Conservation (phyloP, 371 early-diverging fungal species). For the Smittium mucronatum region DNA sequence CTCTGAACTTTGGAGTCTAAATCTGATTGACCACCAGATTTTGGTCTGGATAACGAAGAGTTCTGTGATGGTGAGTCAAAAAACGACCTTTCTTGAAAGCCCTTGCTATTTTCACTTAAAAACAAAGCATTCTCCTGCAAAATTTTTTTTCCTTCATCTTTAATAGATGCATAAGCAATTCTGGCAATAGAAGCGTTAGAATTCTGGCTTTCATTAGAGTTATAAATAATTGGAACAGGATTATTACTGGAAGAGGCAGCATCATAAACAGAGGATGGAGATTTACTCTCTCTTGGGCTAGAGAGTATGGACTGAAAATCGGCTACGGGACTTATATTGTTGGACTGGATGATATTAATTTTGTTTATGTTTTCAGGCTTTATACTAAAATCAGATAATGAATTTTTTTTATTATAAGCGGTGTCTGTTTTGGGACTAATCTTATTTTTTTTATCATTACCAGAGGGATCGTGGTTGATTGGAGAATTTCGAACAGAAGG, state of each 20-base stretch:
- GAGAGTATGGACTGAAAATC: background rate
- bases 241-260: background rate
- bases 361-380: background rate
- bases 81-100: too few relatives aligned
- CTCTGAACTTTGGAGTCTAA: background rate
- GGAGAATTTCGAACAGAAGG: too few relatives aligned
- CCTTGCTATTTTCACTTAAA: background rate
- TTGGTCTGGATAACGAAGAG: background rate
- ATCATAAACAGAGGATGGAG: background rate
- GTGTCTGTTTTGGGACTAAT: background rate
- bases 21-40: background rate
- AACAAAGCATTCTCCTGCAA: background rate
- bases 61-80: background rate
- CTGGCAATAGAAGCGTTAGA: background rate
- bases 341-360: background rate
- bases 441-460: background rate
- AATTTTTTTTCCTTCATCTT: background rate
- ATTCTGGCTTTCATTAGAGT: background rate
- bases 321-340: background rate
- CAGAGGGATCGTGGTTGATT: background rate
- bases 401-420: background rate
- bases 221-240: background rate
- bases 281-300: background rate
- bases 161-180: background rate
- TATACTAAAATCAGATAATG: too few relatives aligned